phyloP scores from a whole-genome alignment of 2,329 filamentous ascomycete genomes.

The Fusarium papillatum region DNA sequence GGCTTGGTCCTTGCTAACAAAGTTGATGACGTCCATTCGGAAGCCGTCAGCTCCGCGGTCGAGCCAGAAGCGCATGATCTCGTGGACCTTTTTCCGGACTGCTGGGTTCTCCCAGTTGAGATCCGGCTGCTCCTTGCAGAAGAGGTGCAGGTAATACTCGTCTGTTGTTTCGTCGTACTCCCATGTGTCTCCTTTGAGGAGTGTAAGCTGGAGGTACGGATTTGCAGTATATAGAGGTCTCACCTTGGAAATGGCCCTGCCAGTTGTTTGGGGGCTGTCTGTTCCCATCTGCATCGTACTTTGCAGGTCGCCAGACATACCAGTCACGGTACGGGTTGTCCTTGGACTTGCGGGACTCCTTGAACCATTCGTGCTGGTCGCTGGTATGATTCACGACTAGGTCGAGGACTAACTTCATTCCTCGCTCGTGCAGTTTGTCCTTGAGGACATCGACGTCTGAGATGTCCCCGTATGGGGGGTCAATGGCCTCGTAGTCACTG shows the following conservation, averaged over 20 bases:
- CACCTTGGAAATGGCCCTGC: slow-evolving; percentile 57
- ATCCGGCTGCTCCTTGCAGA: slow-evolving; percentile 79
- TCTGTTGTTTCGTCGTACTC: slow-evolving; percentile 62
- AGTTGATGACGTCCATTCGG: slow-evolving; percentile 77
- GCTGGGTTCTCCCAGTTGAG: slow-evolving; percentile 82
- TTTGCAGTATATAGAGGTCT: neutral
- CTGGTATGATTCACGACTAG: slow-evolving; percentile 81
- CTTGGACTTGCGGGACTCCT: slow-evolving; percentile 66
- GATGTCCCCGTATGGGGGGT: slow-evolving; percentile 76
- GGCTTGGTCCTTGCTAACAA: slow-evolving; percentile 71
- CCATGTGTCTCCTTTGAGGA: slow-evolving; percentile 58
- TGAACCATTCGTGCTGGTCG: slow-evolving; percentile 70
- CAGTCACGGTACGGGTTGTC: slow-evolving; percentile 69
- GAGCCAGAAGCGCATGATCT: slow-evolving; percentile 81
- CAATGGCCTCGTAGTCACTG: slow-evolving; percentile 75
- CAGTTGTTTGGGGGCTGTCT: slow-evolving; percentile 74
- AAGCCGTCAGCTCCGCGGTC: slow-evolving; percentile 76
- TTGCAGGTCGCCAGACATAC: slow-evolving; percentile 76
- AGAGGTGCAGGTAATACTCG: slow-evolving; percentile 76
- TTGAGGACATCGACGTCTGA: slow-evolving; percentile 76
- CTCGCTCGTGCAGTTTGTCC: slow-evolving; percentile 69
- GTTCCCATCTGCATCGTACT: slow-evolving; percentile 68
- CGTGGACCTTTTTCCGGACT: slow-evolving; percentile 75
- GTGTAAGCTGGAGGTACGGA: neutral
- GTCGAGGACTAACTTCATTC: slow-evolving; percentile 80